Evolutionary conservation across 2,329 filamentous ascomycete genomes (phyloP), one percentile per base, ranked within the genome.

Genomic region (Huntiella bhutanensis): DNA sequence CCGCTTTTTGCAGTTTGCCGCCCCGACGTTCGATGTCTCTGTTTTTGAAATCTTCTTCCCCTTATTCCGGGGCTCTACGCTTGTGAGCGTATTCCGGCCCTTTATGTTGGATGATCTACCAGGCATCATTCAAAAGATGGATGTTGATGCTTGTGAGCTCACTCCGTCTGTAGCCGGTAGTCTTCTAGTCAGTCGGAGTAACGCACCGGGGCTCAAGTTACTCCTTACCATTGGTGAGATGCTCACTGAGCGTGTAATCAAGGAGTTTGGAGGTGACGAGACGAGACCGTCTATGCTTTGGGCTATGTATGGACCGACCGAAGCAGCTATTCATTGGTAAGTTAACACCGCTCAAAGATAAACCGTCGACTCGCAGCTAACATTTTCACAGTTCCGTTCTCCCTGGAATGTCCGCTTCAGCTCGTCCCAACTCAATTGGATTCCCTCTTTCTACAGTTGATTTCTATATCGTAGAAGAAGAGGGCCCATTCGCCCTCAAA

Each of bases 1-100:
- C 12, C 73, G 85, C 40, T 94, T 95, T 58, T 70, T 95, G 1
- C 87, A 95, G 58, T 94, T 94, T 59, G 87, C 87, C 4, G 80
- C 85, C 3, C 84, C 87, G 1, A 94, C 86, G 0, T 95, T 95
- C 57, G 87, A 95, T 59, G 87, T 95, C 5, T 93, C 84, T 0
- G 80, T 94, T 4, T 95, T 95, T 58, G 87, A 95, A 58, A 87
- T 92, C 5, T 94, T 94, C 67, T 94, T 94, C 53, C 82, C 87
- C 0, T 64, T 87, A 12, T 80, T 77, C 51, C 69, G 84, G 48
- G 81, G 81, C 2, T 66, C 65, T 16, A 93, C 84, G 0, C 64
- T 95, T 2, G 73, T 88, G 41, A 73, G 75, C 47, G 84, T 79
- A 53, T 70, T 76, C 47, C 73, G 86, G 22, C 65, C 68, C 42